Evolutionary conservation across 164 flowering plant species (phyloP).

Genomic region (Piper longum): DNA sequence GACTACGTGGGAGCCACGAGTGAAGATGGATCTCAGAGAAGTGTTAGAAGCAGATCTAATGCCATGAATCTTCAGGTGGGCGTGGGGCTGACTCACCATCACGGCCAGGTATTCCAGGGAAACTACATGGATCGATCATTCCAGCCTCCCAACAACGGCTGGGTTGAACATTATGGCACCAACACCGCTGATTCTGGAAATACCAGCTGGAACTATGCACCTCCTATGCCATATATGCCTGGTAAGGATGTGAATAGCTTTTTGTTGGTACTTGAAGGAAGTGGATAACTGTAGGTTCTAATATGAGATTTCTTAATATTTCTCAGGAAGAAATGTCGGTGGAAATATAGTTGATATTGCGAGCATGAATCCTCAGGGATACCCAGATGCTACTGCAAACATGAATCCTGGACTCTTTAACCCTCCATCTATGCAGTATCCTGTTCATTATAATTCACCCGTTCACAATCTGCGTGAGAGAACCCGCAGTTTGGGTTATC

Average conservation of each 20-base stretch:
- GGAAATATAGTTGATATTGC: conserved; percentile 36
- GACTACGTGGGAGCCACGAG: conserved; percentile 24
- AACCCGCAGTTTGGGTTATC: conserved; percentile 18
- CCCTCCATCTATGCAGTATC: conserved; percentile 25
- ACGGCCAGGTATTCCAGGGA: conserved; percentile 32
- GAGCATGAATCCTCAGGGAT: conserved; percentile 23
- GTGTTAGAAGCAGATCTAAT: conserved; percentile 35
- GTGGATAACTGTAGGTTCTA: not conserved
- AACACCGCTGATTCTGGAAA: conserved; percentile 26
- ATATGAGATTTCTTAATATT: not conserved
- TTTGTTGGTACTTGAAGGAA: no score
- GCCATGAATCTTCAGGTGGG: conserved; percentile 19
- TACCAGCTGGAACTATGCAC: conserved; percentile 37
- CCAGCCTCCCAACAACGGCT: conserved; percentile 25
- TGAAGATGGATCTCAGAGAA: conserved; percentile 29
- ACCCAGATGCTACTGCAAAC: conserved; percentile 24
- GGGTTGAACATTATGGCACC: conserved; percentile 33
- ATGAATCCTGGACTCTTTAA: conserved; percentile 29
- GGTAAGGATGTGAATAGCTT: conserved; percentile 20
- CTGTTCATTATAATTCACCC: conserved; percentile 15
- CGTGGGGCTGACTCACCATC: conserved; percentile 24
- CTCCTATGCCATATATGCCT: conserved; percentile 29
- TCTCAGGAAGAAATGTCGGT: conserved; percentile 25
- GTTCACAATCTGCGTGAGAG: conserved; percentile 33
- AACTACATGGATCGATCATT: conserved; percentile 32